Base-by-base conservation (phyloP, 2,329 filamentous ascomycete genomes). In the Neonectria hederae region DNA sequence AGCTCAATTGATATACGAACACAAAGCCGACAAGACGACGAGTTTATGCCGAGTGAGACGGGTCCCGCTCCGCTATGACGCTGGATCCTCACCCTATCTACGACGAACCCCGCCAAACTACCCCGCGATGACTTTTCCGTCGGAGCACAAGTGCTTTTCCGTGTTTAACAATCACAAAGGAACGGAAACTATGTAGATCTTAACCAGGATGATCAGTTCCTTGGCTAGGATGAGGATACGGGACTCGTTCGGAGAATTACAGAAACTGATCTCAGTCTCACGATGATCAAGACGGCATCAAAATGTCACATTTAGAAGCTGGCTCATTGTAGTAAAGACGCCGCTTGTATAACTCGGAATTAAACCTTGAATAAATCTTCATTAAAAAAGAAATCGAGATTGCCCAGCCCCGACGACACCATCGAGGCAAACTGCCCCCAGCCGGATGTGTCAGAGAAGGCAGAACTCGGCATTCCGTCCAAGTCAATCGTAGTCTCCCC, bases 381-480 rank as follows among this genome's bases (percentile, higher is more conserved):
- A 43, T 64, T 56, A 5, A 73, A 40, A 35, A 74, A 74, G 0
- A 62, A 35, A 56, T 74, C 72, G 2, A 74, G 55, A 17, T 74
- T 74, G 1, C 72, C 72, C 14, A 74, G 8, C 0, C 72, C 72
- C 0, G 72, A 73, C 0, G 72, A 73, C 1, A 74, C 60, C 72
- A 74, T 74, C 0, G 69, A 69, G 1, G 72, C 72, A 26, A 74
- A 74, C 17, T 74, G 68, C 5, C 54, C 59, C 72, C 72, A 74
- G 0, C 72, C 72, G 0, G 69, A 67, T 11, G 62, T 55, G 14
- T 74, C 69, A 3, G 65, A 57, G 5, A 70, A 57, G 4, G 60
- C 59, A 32, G 62, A 63, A 19, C 46, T 61, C 10, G 71, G 65
- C 59, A 74, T 71, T 0, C 71, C 68, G 5, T 69, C 68, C 19